phyloP scores from a whole-genome alignment of 2,329 filamentous ascomycete species.

The Aspergillus eucalypticola region DNA sequence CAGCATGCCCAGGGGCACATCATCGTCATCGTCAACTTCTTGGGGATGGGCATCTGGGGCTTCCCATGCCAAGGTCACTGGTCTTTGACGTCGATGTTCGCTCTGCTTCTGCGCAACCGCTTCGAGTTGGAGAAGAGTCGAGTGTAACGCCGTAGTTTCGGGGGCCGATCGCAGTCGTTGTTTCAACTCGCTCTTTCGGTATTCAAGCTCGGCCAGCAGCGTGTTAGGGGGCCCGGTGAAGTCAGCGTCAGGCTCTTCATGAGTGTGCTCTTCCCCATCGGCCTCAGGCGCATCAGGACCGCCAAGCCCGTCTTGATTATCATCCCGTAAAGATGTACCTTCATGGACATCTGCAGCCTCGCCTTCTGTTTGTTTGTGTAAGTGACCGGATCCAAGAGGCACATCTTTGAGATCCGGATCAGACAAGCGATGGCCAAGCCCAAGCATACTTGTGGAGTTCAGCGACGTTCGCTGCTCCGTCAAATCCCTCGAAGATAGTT shows the following conservation, averaged over 20 bases:
- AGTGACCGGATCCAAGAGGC: slow-evolving; percentile 13
- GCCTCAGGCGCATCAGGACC: slow-evolving; percentile 18
- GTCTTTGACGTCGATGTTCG: slow-evolving; percentile 67
- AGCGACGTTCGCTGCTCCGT: slow-evolving; percentile 33
- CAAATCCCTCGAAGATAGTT: slow-evolving; percentile 25
- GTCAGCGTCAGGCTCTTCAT: slow-evolving; percentile 44
- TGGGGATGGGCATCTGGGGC: slow-evolving; percentile 43
- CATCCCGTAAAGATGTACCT: slow-evolving; percentile 18
- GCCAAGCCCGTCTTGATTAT: slow-evolving; percentile 13
- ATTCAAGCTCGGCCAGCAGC: slow-evolving; percentile 84
- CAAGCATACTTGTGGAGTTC: slow-evolving; percentile 32
- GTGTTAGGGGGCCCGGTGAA: slow-evolving; percentile 80
- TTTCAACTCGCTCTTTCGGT: slow-evolving; percentile 87
- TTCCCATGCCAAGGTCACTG: slow-evolving; percentile 90
- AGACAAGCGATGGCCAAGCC: slow-evolving; percentile 22
- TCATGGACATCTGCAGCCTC: slow-evolving; percentile 25
- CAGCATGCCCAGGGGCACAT: slow-evolving; percentile 83
- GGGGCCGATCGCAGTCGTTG: slow-evolving; percentile 70
- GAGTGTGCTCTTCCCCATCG: slow-evolving; percentile 35
- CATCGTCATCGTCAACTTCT: slow-evolving; percentile 68
- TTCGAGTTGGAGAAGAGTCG: slow-evolving; percentile 86
- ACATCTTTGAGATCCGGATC: slow-evolving; percentile 18
- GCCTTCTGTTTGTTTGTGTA: slow-evolving; percentile 20
- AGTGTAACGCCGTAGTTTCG: slow-evolving; percentile 78
- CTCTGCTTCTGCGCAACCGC: slow-evolving; percentile 84